Evolutionary conservation across 1,284 basidiomycete species (phyloP).

Genomic region (Apiotrichum mycotoxinovorans): DNA sequence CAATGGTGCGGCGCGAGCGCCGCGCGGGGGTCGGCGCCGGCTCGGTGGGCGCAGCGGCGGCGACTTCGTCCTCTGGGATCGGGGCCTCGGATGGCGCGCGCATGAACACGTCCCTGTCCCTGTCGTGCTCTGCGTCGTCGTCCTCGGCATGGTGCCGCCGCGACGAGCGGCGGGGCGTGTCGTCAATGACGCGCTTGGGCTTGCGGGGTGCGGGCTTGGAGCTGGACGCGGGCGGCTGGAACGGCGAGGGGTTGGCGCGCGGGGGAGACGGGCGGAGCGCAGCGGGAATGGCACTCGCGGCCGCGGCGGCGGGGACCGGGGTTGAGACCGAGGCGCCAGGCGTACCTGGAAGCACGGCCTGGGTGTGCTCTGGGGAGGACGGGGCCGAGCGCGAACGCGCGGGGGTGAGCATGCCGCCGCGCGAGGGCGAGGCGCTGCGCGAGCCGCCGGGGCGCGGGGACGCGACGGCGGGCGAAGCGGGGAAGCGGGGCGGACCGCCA

Average conservation of each 20-base stretch:
- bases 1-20: constrained; percentile 5
- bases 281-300: constrained; percentile 9
- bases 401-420: too few species aligned
- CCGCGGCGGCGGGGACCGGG: neutral
- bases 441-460: neutral
- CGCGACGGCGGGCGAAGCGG: constrained; percentile 12
- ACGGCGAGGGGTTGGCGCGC: constrained; percentile 24
- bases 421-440: neutral
- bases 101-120: neutral
- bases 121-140: constrained; percentile 2
- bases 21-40: neutral
- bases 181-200: constrained; percentile 33
- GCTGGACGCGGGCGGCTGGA: constrained; percentile 22
- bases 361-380: neutral
- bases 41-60: neutral
- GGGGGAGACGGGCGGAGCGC: constrained; percentile 18
- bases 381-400: neutral
- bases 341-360: neutral
- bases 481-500: constrained; percentile 43
- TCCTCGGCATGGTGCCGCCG: too few species aligned
- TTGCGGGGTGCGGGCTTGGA: constrained; percentile 10
- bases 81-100: constrained; percentile 17
- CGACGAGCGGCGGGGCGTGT: constrained; percentile 19
- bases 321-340: constrained; percentile 3
- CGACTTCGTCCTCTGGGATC: constrained; percentile 16